A percentile compares a stretch with the other conserved stretches of the same genome.
These are phyloP conservation scores for Rhodamnia argentea DNA, from an alignment of 345 rosid species.

Conservation along the genomic window DNA sequence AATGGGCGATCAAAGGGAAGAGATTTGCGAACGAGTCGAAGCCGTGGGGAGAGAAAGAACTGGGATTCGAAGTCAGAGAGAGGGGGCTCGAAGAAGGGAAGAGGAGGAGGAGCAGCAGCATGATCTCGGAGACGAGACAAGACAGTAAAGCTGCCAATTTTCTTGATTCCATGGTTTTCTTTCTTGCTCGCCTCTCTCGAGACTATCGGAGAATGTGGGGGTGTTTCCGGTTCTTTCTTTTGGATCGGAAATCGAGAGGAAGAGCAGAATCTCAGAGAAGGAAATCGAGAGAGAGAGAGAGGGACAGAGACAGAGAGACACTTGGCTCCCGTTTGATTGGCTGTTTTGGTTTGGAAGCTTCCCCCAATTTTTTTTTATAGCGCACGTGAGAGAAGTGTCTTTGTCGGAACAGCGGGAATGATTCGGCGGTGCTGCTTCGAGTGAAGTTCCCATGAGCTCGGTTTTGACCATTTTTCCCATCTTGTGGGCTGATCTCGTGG, in stretches of 20 bases:
- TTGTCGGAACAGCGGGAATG: neutral
- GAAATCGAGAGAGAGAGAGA: neutral
- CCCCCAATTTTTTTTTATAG: neutral
- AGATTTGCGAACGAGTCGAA: constrained; percentile 5
- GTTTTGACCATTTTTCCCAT: neutral
- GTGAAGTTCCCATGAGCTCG: neutral
- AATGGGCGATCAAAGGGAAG: constrained; percentile 25
- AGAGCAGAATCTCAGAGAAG: neutral
- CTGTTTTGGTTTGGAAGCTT: neutral
- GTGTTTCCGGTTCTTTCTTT: constrained; percentile 3
- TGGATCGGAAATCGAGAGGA: neutral
- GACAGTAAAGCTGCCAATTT: constrained; percentile 44
- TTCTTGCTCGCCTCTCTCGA: constrained; percentile 1
- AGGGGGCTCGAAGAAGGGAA: constrained; percentile 10
- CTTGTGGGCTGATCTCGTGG: neutral
- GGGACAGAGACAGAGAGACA: neutral
- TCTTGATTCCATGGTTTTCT: constrained; percentile 32
- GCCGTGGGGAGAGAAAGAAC: neutral
- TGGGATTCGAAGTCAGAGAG: neutral
- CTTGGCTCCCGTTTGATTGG: neutral
- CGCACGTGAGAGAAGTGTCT: neutral
- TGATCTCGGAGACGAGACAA: constrained; percentile 32
- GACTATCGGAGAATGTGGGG: constrained; percentile 14
- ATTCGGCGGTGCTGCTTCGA: neutral
- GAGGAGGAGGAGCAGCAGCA: constrained; percentile 23